Percentiles rank a stretch among this genome's conserved stretches.
Conservation (phyloP, 2,329 filamentous ascomycete genomes). For the Aureobasidium sp. region DNA sequence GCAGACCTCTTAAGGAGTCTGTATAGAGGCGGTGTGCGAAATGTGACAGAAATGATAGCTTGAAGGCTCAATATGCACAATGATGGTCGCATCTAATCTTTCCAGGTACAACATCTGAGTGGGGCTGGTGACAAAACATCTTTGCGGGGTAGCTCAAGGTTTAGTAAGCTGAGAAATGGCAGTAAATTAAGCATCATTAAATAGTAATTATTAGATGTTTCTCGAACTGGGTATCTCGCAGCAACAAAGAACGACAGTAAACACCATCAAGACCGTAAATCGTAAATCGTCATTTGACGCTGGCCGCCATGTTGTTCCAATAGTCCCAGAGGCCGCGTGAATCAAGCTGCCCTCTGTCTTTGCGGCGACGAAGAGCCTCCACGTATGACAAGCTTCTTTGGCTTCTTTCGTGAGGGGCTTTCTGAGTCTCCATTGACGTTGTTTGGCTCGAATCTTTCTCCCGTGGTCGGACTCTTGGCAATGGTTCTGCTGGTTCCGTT, state of each 20-base stretch:
- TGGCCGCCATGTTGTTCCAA: slow-evolving; percentile 15
- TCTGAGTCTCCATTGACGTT: slow-evolving; percentile 3
- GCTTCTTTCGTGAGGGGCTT: slow-evolving; percentile 9
- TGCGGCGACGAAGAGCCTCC: slow-evolving; percentile 18
- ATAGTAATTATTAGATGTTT: neutral
- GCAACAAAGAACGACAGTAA: neutral
- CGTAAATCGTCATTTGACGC: slow-evolving; percentile 5
- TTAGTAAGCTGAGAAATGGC: neutral
- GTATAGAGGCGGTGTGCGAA: neutral
- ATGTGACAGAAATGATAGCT: neutral
- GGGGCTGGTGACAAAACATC: neutral
- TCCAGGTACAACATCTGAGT: neutral
- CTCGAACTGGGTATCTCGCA: slow-evolving; percentile 3
- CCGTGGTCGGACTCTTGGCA: slow-evolving; percentile 10
- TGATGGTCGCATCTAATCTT: slow-evolving; percentile 4
- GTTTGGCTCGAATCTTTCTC: slow-evolving; percentile 13
- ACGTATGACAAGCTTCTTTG: slow-evolving; percentile 20
- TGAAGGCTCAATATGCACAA: neutral
- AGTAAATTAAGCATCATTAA: slow-evolving; percentile 9
- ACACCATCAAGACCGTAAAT: neutral
- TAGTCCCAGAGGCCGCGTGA: slow-evolving; percentile 16
- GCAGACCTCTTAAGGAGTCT: neutral
- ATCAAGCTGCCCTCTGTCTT: slow-evolving; percentile 5
- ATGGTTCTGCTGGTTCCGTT: slow-evolving; percentile 13
- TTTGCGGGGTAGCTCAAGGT: neutral